Base-by-base conservation (phyloP, 306 rosid genomes). In the Benincasa hispida region DNA sequence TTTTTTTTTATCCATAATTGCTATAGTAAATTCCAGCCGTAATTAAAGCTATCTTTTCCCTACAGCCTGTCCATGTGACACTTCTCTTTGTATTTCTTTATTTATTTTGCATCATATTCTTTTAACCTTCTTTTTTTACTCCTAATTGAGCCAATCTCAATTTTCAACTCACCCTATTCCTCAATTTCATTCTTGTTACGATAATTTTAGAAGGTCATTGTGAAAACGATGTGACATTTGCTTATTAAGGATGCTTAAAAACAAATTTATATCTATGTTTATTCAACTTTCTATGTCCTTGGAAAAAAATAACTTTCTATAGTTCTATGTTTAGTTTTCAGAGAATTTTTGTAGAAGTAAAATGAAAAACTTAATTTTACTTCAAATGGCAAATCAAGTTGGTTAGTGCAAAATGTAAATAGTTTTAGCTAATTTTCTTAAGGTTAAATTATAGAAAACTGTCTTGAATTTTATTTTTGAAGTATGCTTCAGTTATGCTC, bases 41-140 rank as follows among this genome's bases (percentile, higher is more conserved):
- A 75, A 75, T 37, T 53, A 54, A 54, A 75, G 13, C 78, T 6
- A n/a, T 22, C 22, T 55, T 41, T 41, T 35, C 21, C 7, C n/a
- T 74, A 74, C 77, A 74, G 77, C 63, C 77, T 75, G 53, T 74
- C 78, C 65, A 74, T 37, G 66, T 74, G 51, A 74, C 30, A 56
- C 63, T 66, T 35, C 11, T 6, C 25, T 67, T 21, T 37, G 0
- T 10, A n/a, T n/a, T n/a, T n/a, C n/a, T 67, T 41, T 10, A 0
- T 25, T 58, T 25, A 62, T 30, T 30, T 65, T 62, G 42, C 69
- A 19, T 34, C 45, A 19, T 63, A 32, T 32, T 63, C 47, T 19
- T 32, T 2, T 47, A 47, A 45, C 15, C 8, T 10, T 42, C 15
- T 45, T 45, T 45, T 39, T 45, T 45, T 10, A 10, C 21, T 61